Evolutionary conservation across 176 grass and related monocot species (phyloP), one percentile per base, ranked within the genome.

Genomic region (Raddia distichophylla): DNA sequence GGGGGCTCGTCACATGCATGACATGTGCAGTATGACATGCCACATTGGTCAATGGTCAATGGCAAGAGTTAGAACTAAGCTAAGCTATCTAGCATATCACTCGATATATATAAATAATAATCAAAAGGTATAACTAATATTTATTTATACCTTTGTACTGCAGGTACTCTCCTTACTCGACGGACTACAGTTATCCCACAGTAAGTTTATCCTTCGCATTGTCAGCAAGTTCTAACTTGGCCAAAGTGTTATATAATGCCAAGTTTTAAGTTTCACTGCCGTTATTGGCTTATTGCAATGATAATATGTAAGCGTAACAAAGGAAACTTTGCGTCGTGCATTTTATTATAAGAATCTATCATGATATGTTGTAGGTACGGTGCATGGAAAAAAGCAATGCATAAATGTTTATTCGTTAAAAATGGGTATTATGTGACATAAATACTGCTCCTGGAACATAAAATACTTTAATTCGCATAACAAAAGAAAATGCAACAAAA

Each of bases 141-240:
- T 64, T 90, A 50, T 47, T 78, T 13, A 27, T 67, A 60, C 67
- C 62, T 74, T 82, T 32, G 20, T 84, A 45, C 67, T 74, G 60
- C 91, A 97, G 94, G 84, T 93, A 91, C 45, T 93, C 94, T 93
- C 94, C 91, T 7, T 97, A 97, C 75, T 83, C 94, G 68, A 51
- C 84, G 64, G 94, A 97, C 62, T 97, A 93, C 44, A 66, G 76
- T 68, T 97, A 89, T 75, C 91, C 86, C 20, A 85, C 91, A 67
- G 94, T 97, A 89, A 75, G 94, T 87, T 66, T 48, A 43, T 51
- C 75, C 34, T 77, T 79, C 5, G 6, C 58, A 74, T 55, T 53
- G 8, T 34, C 22, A 18, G 75, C 20, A 32, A 52, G 37, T 63
- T 84, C 7, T 64, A 77, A 70, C 11, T 63, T 8, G 14, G 61